Evolutionary conservation across 768 basidiomycete genomes (phyloP), one percentile per base, ranked within the genome.

Genomic region (Nidularia pulvinata): DNA sequence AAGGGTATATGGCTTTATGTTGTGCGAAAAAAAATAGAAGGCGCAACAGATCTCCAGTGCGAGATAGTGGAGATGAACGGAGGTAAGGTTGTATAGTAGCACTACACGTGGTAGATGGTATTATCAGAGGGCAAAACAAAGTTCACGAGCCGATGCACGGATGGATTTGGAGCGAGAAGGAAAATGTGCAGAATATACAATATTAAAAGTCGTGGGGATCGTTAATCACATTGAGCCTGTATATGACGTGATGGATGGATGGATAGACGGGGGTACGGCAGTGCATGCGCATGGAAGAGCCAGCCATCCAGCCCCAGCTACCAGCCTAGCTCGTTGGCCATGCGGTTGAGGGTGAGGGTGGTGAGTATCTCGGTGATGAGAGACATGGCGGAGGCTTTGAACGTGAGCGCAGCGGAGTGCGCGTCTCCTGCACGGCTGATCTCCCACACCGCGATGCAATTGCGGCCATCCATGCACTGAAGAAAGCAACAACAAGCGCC

Each of bases 361-460:
- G 90, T 87, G 59, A 92, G 66, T 59, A 93, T 83, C 66, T 93
- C 91, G 7, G 90, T 93, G 53, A 89, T 77, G 55, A 89, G 64
- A 22, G 78, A 67, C 51, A 91, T 76, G 43, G 81, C 85, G 33
- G 80, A 68, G 10, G 79, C 73, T 58, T 73, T 80, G 62, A 93
- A 72, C 14, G 79, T 83, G 48, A 91, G 70, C 48, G 77, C 76
- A 4, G 88, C 89, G 55, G 77, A 71, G 67, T 79, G 82, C 13
- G 82, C 75, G 54, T 83, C 81, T 39, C 77, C 74, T 13, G 84
- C 80, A 6, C 80, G 69, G 55, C 77, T 80, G 48, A 81, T 65
- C 61, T 90, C 89, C 86, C 89, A 93, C 22, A 78, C 71, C 0
- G 90, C 91, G 44, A 91, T 62, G 14, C 69, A 75, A 9, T 77